phyloP scores from a whole-genome alignment of 169 alveolate species.

The Plasmodium malariae region DNA sequence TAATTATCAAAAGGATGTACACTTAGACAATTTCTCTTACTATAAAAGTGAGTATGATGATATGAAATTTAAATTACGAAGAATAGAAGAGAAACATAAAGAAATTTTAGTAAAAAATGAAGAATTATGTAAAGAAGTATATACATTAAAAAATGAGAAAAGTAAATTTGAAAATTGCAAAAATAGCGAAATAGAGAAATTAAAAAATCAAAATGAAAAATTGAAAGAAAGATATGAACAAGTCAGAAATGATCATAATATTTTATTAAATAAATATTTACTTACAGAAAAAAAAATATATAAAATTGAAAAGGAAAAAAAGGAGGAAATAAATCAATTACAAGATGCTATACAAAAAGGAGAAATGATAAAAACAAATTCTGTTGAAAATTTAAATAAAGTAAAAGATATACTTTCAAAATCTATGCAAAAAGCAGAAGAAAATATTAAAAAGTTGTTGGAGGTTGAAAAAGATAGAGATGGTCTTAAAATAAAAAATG shows the following conservation, averaged over 20 bases:
- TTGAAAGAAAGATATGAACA: conserved; percentile 9
- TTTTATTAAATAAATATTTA: conserved; percentile 9
- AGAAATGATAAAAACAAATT: conserved; percentile 7
- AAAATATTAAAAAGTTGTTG: conserved; percentile 7
- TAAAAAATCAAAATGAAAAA: conserved; percentile 21
- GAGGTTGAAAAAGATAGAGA: conserved; percentile 23
- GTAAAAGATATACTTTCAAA: conserved; percentile 39
- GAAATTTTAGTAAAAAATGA: conserved; percentile 25
- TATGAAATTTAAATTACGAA: conserved; percentile 28
- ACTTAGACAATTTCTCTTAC: conserved; percentile 8
- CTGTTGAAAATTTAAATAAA: conserved; percentile 25
- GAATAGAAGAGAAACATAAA: conserved; percentile 33
- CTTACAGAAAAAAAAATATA: conserved; percentile 9
- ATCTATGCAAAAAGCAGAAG: conserved; percentile 30
- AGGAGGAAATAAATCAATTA: not conserved
- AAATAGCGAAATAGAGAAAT: conserved; percentile 14
- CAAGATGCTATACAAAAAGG: not conserved
- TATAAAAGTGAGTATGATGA: conserved; percentile 62
- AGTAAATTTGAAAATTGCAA: not conserved
- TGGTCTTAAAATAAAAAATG: conserved; percentile 6
- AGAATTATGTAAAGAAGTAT: not conserved
- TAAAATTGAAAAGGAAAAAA: not conserved
- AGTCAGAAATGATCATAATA: not conserved
- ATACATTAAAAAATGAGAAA: conserved; percentile 17
- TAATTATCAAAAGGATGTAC: not conserved